Conservation (phyloP, 768 basidiomycete genomes). For the Boletellus ananiceps region DNA sequence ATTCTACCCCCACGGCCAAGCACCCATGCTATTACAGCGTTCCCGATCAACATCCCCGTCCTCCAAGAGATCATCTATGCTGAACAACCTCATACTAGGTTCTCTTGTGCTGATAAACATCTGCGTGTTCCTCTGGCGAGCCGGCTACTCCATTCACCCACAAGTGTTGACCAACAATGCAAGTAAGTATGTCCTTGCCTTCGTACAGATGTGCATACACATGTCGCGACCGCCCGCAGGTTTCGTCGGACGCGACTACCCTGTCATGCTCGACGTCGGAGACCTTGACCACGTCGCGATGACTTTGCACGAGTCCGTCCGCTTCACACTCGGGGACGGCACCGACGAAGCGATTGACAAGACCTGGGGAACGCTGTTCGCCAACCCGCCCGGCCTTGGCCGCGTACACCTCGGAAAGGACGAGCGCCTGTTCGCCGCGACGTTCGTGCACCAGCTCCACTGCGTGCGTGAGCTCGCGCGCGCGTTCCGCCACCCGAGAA, state of each 20-base stretch:
- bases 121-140: slow-evolving; percentile 4
- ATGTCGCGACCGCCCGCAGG: not conserved
- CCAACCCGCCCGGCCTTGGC: slow-evolving; percentile 9
- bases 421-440: slow-evolving; percentile 5
- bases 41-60: not conserved
- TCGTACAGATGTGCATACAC: not conserved
- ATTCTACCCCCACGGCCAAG: no score
- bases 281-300: slow-evolving; percentile 6
- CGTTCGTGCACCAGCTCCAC: slow-evolving; percentile 9
- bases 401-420: slow-evolving; percentile 6
- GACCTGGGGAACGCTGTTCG: slow-evolving; percentile 8
- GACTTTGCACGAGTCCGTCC: slow-evolving; percentile 8
- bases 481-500: slow-evolving; percentile 6
- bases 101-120: slow-evolving; percentile 4
- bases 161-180: not conserved
- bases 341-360: slow-evolving; percentile 3
- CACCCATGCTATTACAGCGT: not conserved
- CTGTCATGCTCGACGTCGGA: slow-evolving; percentile 5
- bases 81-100: not conserved
- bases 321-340: slow-evolving; percentile 2
- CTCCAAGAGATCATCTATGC: not conserved
- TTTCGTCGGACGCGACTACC: slow-evolving; percentile 7
- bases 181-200: not conserved
- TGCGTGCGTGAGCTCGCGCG: slow-evolving; percentile 7
- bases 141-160: not conserved